Evolutionary conservation across 371 early-diverging fungal species (phyloP).

Genomic region (Syncephalastrum contaminatum): DNA sequence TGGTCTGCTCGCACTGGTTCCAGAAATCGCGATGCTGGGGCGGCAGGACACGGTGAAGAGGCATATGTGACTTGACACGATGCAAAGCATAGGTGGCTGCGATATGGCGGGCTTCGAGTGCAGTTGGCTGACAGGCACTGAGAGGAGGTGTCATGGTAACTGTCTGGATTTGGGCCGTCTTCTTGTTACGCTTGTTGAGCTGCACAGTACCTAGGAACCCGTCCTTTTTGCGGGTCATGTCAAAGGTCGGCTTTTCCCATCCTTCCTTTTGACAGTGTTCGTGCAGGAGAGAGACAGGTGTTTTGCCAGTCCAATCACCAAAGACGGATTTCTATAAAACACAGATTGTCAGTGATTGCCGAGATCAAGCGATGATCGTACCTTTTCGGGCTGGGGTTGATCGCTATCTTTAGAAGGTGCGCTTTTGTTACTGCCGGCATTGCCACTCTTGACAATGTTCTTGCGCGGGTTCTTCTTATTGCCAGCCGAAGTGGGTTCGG

Average conservation of each 20-base stretch:
- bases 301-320: conserved; percentile 86
- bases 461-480: conserved; percentile 11
- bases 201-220: conserved; percentile 60
- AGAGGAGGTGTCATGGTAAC: conserved; percentile 45
- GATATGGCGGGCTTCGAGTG: conserved; percentile 76
- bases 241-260: conserved; percentile 78
- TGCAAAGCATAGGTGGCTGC: conserved; percentile 85
- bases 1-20: conserved; percentile 58
- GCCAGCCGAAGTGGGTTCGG: conserved; percentile 2
- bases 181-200: conserved; percentile 70
- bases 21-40: conserved; percentile 75
- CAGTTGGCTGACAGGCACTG: conserved; percentile 33
- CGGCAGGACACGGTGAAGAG: conserved; percentile 73
- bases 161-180: conserved; percentile 62
- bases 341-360: not conserved
- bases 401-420: conserved; percentile 9
- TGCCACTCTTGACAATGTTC: conserved; percentile 43
- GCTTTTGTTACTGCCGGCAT: conserved; percentile 22
- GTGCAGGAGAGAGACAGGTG: conserved; percentile 73
- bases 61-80: conserved; percentile 72
- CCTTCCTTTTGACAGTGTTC: conserved; percentile 76
- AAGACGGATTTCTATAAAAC: conserved; percentile 45
- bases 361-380: conserved; percentile 1
- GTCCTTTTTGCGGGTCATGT: conserved; percentile 38
- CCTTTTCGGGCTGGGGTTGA: conserved; percentile 21